These are phyloP conservation scores for Fusarium ramigenum DNA, from an alignment of 2,329 filamentous ascomycete species.

Conservation along the genomic window DNA sequence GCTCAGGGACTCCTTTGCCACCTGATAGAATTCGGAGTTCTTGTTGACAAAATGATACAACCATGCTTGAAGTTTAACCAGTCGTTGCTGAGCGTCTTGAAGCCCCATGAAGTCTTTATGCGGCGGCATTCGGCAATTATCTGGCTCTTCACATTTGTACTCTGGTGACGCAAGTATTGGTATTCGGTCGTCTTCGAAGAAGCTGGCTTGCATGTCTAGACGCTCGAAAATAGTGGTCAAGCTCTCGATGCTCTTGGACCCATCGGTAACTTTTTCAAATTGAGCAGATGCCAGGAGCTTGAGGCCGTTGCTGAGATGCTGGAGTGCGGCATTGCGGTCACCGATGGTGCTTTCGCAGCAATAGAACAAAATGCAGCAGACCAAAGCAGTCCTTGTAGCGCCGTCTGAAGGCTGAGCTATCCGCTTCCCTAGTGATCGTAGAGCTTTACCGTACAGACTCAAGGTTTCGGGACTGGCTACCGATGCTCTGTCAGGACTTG, in stretches of 20 bases:
- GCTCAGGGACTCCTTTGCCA: not conserved
- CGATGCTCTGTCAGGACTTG: not conserved
- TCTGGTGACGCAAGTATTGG: slow-evolving; percentile 4
- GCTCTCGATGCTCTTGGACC: not conserved
- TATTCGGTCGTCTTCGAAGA: slow-evolving; percentile 27
- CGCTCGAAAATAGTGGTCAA: slow-evolving; percentile 1
- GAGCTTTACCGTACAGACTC: not conserved
- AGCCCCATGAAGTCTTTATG: not conserved
- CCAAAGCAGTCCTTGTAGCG: not conserved
- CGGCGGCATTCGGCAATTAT: too few relatives aligned
- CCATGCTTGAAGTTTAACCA: slow-evolving; percentile 28
- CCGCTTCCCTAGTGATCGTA: not conserved
- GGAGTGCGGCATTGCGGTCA: not conserved
- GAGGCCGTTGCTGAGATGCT: slow-evolving; percentile 4
- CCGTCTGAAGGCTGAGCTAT: not conserved
- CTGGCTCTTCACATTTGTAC: not conserved
- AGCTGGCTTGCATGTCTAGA: slow-evolving; percentile 28
- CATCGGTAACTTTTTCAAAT: rapidly evolving
- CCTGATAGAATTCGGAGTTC: not conserved
- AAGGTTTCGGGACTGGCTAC: not conserved
- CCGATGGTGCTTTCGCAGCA: slow-evolving; percentile 11
- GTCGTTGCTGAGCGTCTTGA: slow-evolving; percentile 3
- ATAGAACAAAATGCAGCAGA: slow-evolving; percentile 15
- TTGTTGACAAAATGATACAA: slow-evolving; percentile 9
- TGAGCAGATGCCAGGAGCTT: not conserved